Evolutionary conservation across 352 stramenopile species (phyloP).

Genomic region (Phytophthora ramorum): DNA sequence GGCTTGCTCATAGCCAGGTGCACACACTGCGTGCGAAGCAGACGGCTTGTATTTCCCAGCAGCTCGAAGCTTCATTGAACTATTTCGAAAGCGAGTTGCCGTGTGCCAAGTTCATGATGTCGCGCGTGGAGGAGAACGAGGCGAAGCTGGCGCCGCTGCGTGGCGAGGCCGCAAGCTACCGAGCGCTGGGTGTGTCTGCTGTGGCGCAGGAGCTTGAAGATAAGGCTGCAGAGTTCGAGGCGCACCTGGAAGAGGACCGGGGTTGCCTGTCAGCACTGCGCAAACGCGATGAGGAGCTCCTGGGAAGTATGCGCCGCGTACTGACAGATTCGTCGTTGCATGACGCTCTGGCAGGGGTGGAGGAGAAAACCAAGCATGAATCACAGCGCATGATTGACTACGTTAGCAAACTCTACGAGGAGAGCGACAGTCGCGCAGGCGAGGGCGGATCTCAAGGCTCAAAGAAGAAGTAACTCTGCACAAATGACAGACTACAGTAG

Average conservation of each 20-base stretch:
- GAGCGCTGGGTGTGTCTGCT: constrained; percentile 57
- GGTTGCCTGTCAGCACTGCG: constrained; percentile 53
- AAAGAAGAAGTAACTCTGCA: constrained; percentile 31
- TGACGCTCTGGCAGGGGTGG: constrained; percentile 30
- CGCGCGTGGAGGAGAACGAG: constrained; percentile 58
- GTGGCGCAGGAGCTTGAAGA: constrained; percentile 59
- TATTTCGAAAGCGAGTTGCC: constrained; percentile 82
- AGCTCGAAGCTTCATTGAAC: constrained; percentile 69
- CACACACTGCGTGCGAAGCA: constrained; percentile 58
- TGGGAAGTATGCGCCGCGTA: constrained; percentile 40
- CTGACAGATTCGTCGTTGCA: constrained; percentile 29
- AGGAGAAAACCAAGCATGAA: constrained; percentile 57
- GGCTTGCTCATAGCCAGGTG: constrained; percentile 46
- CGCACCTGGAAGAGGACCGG: constrained; percentile 59
- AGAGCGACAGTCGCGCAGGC: constrained; percentile 2
- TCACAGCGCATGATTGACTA: constrained; percentile 73
- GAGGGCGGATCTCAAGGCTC: constrained; percentile 8
- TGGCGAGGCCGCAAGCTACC: constrained; percentile 58
- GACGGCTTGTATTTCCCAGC: constrained; percentile 53
- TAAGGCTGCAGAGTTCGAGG: constrained; percentile 46
- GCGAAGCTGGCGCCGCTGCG: constrained; percentile 44
- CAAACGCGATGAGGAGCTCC: constrained; percentile 60
- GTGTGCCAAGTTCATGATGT: constrained; percentile 85
- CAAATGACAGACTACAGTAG: constrained; percentile 1
- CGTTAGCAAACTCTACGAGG: constrained; percentile 60